Base-by-base conservation (phyloP, 2,329 filamentous ascomycete genomes). In the Neoascochyta sp. region DNA sequence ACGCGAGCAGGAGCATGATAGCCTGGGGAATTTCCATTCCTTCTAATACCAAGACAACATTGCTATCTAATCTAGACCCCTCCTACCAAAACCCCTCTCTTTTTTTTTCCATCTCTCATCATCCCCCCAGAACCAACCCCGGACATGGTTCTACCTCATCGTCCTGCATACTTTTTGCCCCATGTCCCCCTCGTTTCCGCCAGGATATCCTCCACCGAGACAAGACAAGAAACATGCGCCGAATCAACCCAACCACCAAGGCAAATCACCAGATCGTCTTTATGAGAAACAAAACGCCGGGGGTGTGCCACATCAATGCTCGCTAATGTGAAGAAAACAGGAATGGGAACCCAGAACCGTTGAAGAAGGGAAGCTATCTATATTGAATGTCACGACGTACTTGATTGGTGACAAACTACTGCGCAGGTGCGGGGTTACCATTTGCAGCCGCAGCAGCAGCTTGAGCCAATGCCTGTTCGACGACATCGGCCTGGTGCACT, bases 401-500 rank as follows among this genome's bases (percentile, higher is more conserved):
- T 13, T 21, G 22, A 22, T 11, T 15, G 16, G 10, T 16, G 14
- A 24, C 27, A 20, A 18, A 18, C 42, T 45, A 49, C 41, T 52
- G 43, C 32, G 42, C 45, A 13, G 41, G 34, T 23, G 36, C 24
- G 21, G 43, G 32, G 18, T 27, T 33, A 11, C 45, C 46, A 11
- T 47, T 47, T n/a, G 50, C 46, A 17, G 46, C 51, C 15, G 41
- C 51, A 12, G 37, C 47, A 13, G 43, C 45, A 16, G 44, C 49
- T 22, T 47, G 39, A 9, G 50, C 50, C 22, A 54, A 49, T 9
- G 38, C 47, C 22, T 59, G 51, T 8, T 47, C 55, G 15, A 78
- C 71, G 33, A 69, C 67, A 40, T 80, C 75, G 33, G 84, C 85
- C 63, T 84, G 78, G 44, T 82, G 73, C 39, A 94, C 78, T 33